phyloP scores from a whole-genome alignment of 164 flowering plant species.

The Piper betle region DNA sequence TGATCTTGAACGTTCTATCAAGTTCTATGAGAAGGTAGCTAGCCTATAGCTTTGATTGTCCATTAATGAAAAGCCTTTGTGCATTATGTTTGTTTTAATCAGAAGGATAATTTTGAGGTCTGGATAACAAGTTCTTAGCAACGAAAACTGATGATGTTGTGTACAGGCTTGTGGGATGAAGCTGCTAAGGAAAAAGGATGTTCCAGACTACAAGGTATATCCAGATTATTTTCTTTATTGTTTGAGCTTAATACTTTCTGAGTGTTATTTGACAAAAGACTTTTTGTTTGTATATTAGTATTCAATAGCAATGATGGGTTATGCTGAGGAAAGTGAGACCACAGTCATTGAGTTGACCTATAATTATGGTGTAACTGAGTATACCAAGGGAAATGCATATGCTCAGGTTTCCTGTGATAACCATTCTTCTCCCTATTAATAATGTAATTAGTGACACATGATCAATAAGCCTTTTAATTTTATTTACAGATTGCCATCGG shows the following conservation, averaged over 20 bases:
- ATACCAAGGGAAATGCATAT: conserved; percentile 95
- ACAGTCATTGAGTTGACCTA: conserved; percentile 86
- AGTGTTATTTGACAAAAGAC: neutral
- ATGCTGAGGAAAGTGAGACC: conserved; percentile 68
- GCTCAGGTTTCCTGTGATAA: conserved; percentile 50
- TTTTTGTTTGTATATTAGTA: conserved; percentile 35
- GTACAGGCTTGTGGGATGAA: conserved; percentile 88
- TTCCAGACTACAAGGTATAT: conserved; percentile 70
- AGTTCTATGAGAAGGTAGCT: conserved; percentile 86
- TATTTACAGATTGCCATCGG: conserved; percentile 65
- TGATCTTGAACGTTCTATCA: conserved; percentile 76
- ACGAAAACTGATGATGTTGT: neutral
- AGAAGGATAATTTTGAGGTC: too few relatives aligned
- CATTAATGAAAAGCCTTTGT: too few relatives aligned
- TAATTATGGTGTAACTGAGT: conserved; percentile 92
- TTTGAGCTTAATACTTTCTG: neutral
- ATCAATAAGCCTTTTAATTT: conserved; percentile 4
- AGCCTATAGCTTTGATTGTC: too few relatives aligned
- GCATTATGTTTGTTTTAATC: neutral
- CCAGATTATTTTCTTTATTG: neutral
- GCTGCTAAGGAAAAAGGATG: conserved; percentile 50
- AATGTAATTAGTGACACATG: neutral
- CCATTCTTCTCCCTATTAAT: neutral
- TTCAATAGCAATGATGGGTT: conserved; percentile 83
- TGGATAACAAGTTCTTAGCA: neutral